Conservation (phyloP, 2,329 filamentous ascomycete genomes). For the Thelonectria discophora region DNA sequence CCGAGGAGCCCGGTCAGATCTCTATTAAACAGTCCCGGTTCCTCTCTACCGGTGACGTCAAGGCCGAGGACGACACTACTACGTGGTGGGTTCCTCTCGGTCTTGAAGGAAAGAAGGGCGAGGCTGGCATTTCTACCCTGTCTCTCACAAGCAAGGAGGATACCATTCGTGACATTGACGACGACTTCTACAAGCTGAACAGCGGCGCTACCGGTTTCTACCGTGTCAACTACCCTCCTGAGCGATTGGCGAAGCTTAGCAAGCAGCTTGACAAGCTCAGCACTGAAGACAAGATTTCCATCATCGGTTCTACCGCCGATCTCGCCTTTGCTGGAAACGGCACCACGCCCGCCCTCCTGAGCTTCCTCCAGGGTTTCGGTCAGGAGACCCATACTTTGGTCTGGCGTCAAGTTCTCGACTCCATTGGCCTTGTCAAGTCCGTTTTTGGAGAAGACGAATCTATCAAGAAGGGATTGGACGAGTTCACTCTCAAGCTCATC, state of each 20-base stretch:
- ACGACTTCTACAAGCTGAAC: constrained; percentile 94
- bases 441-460: constrained; percentile 81
- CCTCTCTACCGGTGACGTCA: constrained; percentile 89
- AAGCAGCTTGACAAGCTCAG: constrained; percentile 78
- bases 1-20: constrained; percentile 85
- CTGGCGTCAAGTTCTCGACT: constrained; percentile 85
- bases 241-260: constrained; percentile 81
- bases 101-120: constrained; percentile 77
- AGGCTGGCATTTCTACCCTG: constrained; percentile 68
- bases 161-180: constrained; percentile 76
- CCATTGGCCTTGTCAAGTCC: constrained; percentile 79
- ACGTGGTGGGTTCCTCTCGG: constrained; percentile 96
- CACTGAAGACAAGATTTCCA: constrained; percentile 89
- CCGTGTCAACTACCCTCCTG: constrained; percentile 90
- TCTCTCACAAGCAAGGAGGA: constrained; percentile 81
- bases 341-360: constrained; percentile 81
- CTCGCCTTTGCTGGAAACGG: constrained; percentile 88
- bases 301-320: constrained; percentile 89
- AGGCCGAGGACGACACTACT: constrained; percentile 88
- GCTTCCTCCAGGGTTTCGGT: constrained; percentile 85
- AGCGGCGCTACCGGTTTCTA: constrained; percentile 88
- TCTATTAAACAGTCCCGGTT: constrained; percentile 87
- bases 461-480: constrained; percentile 76
- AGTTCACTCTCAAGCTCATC: constrained; percentile 81
- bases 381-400: constrained; percentile 86